phyloP scores from a whole-genome alignment of 192 early-diverging fungal genomes.

The Podila minutissima region DNA sequence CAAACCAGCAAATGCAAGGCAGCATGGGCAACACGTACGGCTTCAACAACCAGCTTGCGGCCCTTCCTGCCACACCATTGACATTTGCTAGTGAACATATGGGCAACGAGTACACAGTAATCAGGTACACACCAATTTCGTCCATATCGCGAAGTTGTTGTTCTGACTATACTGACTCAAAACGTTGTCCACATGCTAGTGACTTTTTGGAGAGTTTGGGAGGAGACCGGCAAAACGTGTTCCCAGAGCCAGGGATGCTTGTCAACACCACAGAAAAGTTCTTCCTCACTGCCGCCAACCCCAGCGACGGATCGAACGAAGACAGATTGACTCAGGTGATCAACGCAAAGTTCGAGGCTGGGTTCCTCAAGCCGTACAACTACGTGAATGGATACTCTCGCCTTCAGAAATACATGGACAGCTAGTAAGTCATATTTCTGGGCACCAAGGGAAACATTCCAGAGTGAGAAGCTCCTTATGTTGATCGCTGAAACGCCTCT shows the following conservation, averaged over 20 bases:
- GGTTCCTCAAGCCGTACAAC: slow-evolving; percentile 96
- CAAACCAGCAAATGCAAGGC: slow-evolving; percentile 18
- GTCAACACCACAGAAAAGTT: slow-evolving; percentile 85
- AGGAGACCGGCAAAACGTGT: slow-evolving; percentile 40
- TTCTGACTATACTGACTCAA: not conserved
- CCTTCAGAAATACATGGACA: slow-evolving; percentile 92
- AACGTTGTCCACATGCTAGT: slow-evolving; percentile 51
- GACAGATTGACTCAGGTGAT: slow-evolving; percentile 93
- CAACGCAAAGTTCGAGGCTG: slow-evolving; percentile 95
- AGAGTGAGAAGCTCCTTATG: not conserved
- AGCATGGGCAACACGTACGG: slow-evolving; percentile 35
- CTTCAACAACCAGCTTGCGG: slow-evolving; percentile 40
- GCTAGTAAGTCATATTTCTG: slow-evolving; percentile 58
- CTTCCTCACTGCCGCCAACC: slow-evolving; percentile 93
- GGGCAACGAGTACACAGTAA: slow-evolving; percentile 85
- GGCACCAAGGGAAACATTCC: not conserved
- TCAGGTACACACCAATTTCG: slow-evolving; percentile 51
- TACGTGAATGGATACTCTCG: slow-evolving; percentile 92
- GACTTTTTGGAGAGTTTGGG: slow-evolving; percentile 68
- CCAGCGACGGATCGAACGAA: slow-evolving; percentile 83
- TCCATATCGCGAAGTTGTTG: not conserved
- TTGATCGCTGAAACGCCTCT: not conserved
- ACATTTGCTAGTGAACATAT: slow-evolving; percentile 81
- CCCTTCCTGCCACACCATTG: slow-evolving; percentile 62
- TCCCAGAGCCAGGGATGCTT: slow-evolving; percentile 32